A percentile compares a stretch with the other conserved stretches of the same genome.
phyloP scores from a whole-genome alignment of 2,329 filamentous ascomycete species.

The Nothophoma quercina region DNA sequence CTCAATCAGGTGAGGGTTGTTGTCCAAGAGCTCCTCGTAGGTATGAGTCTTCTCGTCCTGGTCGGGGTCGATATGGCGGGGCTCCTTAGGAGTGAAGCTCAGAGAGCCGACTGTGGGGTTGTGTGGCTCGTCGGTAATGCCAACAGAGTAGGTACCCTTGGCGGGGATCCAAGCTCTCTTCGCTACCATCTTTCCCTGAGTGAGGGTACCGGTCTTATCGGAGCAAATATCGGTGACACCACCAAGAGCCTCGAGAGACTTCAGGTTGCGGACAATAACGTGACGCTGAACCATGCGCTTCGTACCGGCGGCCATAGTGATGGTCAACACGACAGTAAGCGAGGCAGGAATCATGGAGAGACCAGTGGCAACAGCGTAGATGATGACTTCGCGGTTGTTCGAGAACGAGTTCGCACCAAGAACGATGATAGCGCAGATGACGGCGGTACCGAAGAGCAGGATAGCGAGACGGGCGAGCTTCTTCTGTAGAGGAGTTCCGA shows the following conservation, averaged over 20 bases:
- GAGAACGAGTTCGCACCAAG: constrained; percentile 46
- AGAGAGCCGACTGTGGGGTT: constrained; percentile 44
- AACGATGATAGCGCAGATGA: constrained; percentile 47
- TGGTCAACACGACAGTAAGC: constrained; percentile 47
- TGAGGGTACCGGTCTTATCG: constrained; percentile 45
- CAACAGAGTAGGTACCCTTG: constrained; percentile 44
- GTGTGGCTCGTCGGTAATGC: constrained; percentile 36
- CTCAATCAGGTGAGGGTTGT: constrained; percentile 41
- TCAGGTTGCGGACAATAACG: constrained; percentile 48
- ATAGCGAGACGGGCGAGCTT: constrained; percentile 46
- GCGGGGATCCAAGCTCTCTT: constrained; percentile 47
- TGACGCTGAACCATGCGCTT: constrained; percentile 46
- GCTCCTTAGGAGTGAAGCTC: constrained; percentile 36
- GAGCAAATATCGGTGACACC: constrained; percentile 48
- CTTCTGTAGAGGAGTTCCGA: constrained; percentile 49
- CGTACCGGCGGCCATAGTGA: constrained; percentile 49
- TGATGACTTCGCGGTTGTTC: constrained; percentile 48
- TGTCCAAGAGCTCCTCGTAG: constrained; percentile 34
- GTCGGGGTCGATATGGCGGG: constrained; percentile 40
- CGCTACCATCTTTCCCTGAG: constrained; percentile 47
- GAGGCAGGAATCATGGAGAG: constrained; percentile 49
- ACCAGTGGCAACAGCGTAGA: constrained; percentile 48
- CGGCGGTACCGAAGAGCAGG: constrained; percentile 42
- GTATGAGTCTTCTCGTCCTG: constrained; percentile 31
- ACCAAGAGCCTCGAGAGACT: constrained; percentile 47